These are phyloP conservation scores for Uronychia setigera DNA, from an alignment of 73 alveolate species.

Conservation along the genomic window DNA sequence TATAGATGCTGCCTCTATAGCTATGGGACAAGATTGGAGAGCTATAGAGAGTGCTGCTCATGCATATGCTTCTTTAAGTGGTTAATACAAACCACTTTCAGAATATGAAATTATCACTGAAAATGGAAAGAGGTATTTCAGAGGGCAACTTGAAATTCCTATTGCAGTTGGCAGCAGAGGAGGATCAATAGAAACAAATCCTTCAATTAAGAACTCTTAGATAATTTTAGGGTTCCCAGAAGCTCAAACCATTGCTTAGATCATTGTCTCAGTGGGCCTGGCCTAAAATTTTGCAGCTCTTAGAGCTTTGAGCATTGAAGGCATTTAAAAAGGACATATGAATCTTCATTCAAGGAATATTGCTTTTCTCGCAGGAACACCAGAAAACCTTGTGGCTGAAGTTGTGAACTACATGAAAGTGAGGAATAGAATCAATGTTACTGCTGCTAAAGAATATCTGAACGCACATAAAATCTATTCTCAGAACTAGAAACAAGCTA, in stretches of 20 bases:
- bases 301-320: slow-evolving; percentile 95
- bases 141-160: slow-evolving; percentile 92
- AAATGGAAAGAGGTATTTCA: slow-evolving; percentile 62
- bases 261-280: slow-evolving; percentile 93
- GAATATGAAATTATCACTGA: slow-evolving; percentile 65
- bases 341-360: slow-evolving; percentile 96
- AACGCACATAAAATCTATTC: slow-evolving; percentile 80
- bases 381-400: slow-evolving; percentile 86
- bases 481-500: slow-evolving; percentile 47
- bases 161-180: slow-evolving; percentile 97
- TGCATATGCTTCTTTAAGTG: slow-evolving; percentile 91
- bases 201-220: slow-evolving; percentile 75
- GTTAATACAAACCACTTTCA: slow-evolving; percentile 93
- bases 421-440: slow-evolving; percentile 80
- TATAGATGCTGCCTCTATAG: slow-evolving; percentile 97
- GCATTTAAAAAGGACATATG: slow-evolving; percentile 97
- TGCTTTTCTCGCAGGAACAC: slow-evolving; percentile 95
- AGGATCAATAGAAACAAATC: slow-evolving; percentile 93
- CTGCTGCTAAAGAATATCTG: slow-evolving; percentile 88
- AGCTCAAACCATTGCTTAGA: slow-evolving; percentile 83
- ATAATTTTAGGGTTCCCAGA: slow-evolving; percentile 85
- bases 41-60: slow-evolving; percentile 97
- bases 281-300: slow-evolving; percentile 97
- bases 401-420: slow-evolving; percentile 93
- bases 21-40: slow-evolving; percentile 98